phyloP scores from a whole-genome alignment of 2,329 filamentous ascomycete genomes.

The Amauroascus verrucosus region DNA sequence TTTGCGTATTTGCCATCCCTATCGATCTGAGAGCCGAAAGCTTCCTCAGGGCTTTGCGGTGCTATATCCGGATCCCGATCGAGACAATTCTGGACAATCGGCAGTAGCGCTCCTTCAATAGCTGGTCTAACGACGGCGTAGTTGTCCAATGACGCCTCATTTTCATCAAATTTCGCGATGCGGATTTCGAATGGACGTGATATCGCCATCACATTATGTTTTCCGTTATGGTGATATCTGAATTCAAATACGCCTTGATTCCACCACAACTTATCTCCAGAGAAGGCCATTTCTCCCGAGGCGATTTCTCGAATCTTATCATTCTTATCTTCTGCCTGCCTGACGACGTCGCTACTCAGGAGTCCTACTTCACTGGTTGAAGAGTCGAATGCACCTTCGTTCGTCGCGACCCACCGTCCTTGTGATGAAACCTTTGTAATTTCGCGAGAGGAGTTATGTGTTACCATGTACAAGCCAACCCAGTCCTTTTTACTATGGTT shows the following conservation, averaged over 20 bases:
- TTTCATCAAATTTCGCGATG: conserved; percentile 70
- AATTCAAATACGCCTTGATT: conserved; percentile 94
- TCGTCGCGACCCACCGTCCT: conserved; percentile 80
- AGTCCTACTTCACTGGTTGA: conserved; percentile 67
- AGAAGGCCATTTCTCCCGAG: conserved; percentile 73
- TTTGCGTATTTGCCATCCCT: conserved; percentile 80
- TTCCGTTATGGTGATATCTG: conserved; percentile 87
- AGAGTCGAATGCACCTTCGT: conserved; percentile 64
- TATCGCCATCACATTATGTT: conserved; percentile 87
- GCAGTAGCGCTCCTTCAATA: conserved; percentile 67
- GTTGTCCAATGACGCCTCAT: conserved; percentile 50
- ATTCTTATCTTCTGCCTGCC: conserved; percentile 35
- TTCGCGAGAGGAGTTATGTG: conserved; percentile 80
- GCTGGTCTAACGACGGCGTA: conserved; percentile 55
- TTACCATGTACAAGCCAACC: conserved; percentile 93
- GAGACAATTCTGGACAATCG: conserved; percentile 81
- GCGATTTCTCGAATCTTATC: conserved; percentile 50
- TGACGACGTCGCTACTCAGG: conserved; percentile 54
- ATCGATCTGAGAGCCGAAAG: conserved; percentile 76
- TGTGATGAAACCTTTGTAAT: conserved; percentile 73
- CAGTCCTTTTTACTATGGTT: conserved; percentile 88
- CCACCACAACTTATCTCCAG: conserved; percentile 95
- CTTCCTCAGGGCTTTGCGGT: conserved; percentile 65
- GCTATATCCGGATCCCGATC: conserved; percentile 87
- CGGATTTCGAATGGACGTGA: conserved; percentile 87